Evolutionary conservation across 2,329 filamentous ascomycete species (phyloP).

Genomic region (Alternaria viburni): DNA sequence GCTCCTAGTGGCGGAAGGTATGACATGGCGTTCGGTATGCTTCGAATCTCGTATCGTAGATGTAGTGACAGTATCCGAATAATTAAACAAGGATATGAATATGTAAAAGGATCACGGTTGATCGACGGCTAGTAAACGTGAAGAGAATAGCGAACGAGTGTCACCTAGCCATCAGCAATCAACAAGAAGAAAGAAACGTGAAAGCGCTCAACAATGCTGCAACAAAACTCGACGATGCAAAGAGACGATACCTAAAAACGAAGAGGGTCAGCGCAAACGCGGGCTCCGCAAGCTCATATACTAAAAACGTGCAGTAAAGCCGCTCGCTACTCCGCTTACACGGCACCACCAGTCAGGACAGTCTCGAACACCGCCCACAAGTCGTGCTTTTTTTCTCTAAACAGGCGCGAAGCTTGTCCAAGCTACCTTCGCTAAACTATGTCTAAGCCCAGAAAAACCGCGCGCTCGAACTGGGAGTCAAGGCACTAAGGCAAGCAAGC

Average conservation of each 20-base stretch:
- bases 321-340: slow-evolving; percentile 7
- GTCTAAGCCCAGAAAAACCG: not conserved
- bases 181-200: not conserved
- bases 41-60: not conserved
- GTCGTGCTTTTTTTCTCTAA: not conserved
- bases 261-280: not conserved
- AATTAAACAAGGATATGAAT: slow-evolving; percentile 8
- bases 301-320: slow-evolving; percentile 11
- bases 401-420: not conserved
- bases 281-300: slow-evolving; percentile 28
- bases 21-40: slow-evolving; percentile 14
- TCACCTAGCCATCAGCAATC: slow-evolving; percentile 14
- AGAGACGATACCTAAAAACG: not conserved
- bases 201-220: slow-evolving; percentile 2
- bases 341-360: slow-evolving; percentile 6
- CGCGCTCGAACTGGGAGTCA: not conserved
- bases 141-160: slow-evolving; percentile 12
- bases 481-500: not conserved
- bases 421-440: not conserved
- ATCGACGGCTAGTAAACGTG: slow-evolving; percentile 10
- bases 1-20: slow-evolving; percentile 25
- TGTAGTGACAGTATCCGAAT: not conserved
- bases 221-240: not conserved
- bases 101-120: slow-evolving; percentile 1
- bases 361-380: not conserved